These are phyloP conservation scores for Linanthus parryae DNA, from an alignment of 148 eudicot species.

Conservation along the genomic window DNA sequence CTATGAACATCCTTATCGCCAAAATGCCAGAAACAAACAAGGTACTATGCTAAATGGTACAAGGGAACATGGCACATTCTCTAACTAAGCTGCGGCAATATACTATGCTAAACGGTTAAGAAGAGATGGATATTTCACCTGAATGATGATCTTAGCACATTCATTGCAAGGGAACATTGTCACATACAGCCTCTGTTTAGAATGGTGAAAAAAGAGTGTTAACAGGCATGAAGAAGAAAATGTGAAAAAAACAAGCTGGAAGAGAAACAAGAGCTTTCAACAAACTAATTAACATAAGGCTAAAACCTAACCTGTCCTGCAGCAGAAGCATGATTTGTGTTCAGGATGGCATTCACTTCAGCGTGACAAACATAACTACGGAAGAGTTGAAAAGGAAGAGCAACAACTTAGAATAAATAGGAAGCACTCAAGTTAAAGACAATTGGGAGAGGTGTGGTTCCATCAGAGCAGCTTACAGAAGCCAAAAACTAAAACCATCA, in stretches of 20 bases:
- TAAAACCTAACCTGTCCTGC: constrained; percentile 66
- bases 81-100: too few species aligned
- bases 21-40: too few species aligned
- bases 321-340: constrained; percentile 94
- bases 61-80: too few species aligned
- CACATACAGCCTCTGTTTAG: constrained; percentile 80
- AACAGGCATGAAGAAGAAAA: neutral
- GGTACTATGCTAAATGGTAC: too few species aligned
- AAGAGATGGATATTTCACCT: constrained; percentile 55
- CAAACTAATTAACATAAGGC: too few species aligned
- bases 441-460: neutral
- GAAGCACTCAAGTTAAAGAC: neutral
- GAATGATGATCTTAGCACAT: constrained; percentile 91
- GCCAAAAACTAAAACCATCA: neutral
- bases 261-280: neutral
- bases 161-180: constrained; percentile 99
- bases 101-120: too few species aligned
- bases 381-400: constrained; percentile 1
- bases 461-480: neutral
- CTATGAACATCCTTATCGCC: too few species aligned
- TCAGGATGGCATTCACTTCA: constrained; percentile 92
- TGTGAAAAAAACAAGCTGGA: neutral
- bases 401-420: neutral
- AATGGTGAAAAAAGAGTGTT: neutral
- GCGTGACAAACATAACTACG: constrained; percentile 94